Evolutionary conservation across 2,329 filamentous ascomycete genomes (phyloP).

Genomic region (Phyllosticta citriasiana): DNA sequence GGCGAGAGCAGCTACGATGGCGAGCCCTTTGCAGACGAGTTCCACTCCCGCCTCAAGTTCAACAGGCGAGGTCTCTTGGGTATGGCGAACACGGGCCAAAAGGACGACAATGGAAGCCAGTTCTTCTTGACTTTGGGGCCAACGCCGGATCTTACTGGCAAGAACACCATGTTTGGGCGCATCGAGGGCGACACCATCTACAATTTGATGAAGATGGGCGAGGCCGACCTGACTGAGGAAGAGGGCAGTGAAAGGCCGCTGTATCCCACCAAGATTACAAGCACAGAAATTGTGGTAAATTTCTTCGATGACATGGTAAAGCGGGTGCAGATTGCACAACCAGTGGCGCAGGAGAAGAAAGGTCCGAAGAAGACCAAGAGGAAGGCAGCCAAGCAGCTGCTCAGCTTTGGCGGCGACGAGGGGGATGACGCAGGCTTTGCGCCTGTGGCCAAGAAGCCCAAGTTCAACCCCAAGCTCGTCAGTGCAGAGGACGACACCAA

Average conservation of each 20-base stretch:
- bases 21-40: constrained; percentile 75
- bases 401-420: constrained; percentile 64
- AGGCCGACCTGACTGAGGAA: constrained; percentile 67
- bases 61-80: constrained; percentile 81
- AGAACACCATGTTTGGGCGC: constrained; percentile 89
- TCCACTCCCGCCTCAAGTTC: constrained; percentile 86
- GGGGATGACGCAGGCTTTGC: constrained; percentile 45
- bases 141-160: constrained; percentile 75
- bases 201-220: constrained; percentile 87
- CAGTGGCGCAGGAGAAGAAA: constrained; percentile 37
- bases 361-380: constrained; percentile 49
- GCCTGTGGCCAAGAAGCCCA: constrained; percentile 61
- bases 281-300: constrained; percentile 67
- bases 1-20: constrained; percentile 88
- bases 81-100: constrained; percentile 83
- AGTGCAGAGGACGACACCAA: constrained; percentile 33
- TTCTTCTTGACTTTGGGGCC: constrained; percentile 88
- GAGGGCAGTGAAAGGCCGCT: constrained; percentile 72
- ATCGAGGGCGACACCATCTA: constrained; percentile 92
- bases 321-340: constrained; percentile 47
- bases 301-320: constrained; percentile 75
- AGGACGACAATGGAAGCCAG: constrained; percentile 82
- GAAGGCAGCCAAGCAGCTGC: constrained; percentile 63
- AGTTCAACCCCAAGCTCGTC: constrained; percentile 68
- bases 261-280: constrained; percentile 72